These are phyloP conservation scores for Phoenix dactylifera DNA, from an alignment of 176 grass and related monocot genomes.

Conservation along the genomic window DNA sequence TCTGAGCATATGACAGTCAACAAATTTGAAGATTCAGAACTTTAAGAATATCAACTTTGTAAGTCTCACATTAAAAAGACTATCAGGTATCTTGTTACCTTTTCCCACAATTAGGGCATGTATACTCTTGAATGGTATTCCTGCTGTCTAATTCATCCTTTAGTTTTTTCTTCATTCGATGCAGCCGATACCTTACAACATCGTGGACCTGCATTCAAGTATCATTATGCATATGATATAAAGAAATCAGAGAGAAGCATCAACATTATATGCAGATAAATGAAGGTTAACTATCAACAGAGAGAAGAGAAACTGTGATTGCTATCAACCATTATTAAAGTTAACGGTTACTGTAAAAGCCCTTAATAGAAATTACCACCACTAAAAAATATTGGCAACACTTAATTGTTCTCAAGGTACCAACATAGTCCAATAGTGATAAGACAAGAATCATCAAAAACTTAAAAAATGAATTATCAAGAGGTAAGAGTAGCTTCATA, in stretches of 20 bases:
- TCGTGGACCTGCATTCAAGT: slow-evolving; percentile 66
- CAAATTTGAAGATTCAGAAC: no score
- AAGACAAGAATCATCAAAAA: no score
- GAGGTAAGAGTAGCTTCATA: no score
- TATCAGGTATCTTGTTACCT: slow-evolving; percentile 29
- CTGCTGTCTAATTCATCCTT: slow-evolving; percentile 97
- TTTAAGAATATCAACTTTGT: no score
- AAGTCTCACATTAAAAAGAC: not conserved
- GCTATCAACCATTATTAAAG: no score
- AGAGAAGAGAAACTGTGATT: not conserved
- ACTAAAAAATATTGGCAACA: no score
- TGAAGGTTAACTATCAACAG: not conserved
- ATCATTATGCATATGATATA: not conserved
- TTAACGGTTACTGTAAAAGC: no score
- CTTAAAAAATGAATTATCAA: no score
- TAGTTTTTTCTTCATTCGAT: slow-evolving; percentile 95
- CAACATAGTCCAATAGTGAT: no score
- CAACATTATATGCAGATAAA: not conserved
- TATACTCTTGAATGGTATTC: slow-evolving; percentile 88
- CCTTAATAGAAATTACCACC: no score
- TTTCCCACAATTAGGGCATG: slow-evolving; percentile 87
- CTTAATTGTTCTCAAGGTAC: no score
- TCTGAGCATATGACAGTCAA: slow-evolving; percentile 16
- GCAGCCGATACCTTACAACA: slow-evolving; percentile 86
- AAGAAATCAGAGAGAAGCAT: not conserved